Conservation (phyloP, 352 stramenopile genomes). For the Globisporangium canariense region DNA sequence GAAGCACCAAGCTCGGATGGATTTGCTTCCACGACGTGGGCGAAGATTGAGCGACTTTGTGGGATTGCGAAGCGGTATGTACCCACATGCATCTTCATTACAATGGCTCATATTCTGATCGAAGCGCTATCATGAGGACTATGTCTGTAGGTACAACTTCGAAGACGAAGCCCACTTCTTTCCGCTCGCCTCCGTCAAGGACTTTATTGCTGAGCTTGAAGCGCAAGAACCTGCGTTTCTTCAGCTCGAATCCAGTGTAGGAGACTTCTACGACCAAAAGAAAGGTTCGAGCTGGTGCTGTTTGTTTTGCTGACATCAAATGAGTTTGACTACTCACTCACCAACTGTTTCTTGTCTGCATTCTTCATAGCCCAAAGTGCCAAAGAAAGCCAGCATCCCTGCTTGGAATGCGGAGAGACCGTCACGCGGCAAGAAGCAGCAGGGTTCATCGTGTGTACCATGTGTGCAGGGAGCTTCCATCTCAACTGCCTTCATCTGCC, state of each 20-base stretch:
- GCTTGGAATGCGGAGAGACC: slow-evolving; percentile 35
- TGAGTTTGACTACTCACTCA: not conserved
- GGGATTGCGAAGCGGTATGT: slow-evolving; percentile 41
- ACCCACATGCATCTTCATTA: not conserved
- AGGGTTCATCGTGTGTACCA: slow-evolving; percentile 45
- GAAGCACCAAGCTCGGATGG: slow-evolving; percentile 19
- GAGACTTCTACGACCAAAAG: slow-evolving; percentile 10
- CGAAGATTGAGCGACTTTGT: slow-evolving; percentile 42
- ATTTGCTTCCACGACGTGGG: slow-evolving; percentile 25
- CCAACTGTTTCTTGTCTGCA: not conserved
- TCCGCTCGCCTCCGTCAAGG: slow-evolving; percentile 39
- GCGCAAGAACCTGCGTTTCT: slow-evolving; percentile 29
- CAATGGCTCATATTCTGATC: not conserved
- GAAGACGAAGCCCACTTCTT: slow-evolving; percentile 72
- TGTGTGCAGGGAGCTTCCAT: slow-evolving; percentile 47
- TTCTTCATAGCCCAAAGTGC: not conserved
- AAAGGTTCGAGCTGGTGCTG: not conserved
- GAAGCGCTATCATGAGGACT: not conserved
- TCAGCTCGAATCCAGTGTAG: slow-evolving; percentile 27
- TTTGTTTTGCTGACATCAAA: not conserved
- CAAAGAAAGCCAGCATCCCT: slow-evolving; percentile 14
- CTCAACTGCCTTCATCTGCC: slow-evolving; percentile 53
- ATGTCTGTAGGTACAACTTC: slow-evolving; percentile 38
- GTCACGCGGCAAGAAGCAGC: slow-evolving; percentile 28
- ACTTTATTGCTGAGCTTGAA: slow-evolving; percentile 31